Base-by-base conservation (phyloP, 331 rosid species). In the Erythrophleum ivorense region DNA sequence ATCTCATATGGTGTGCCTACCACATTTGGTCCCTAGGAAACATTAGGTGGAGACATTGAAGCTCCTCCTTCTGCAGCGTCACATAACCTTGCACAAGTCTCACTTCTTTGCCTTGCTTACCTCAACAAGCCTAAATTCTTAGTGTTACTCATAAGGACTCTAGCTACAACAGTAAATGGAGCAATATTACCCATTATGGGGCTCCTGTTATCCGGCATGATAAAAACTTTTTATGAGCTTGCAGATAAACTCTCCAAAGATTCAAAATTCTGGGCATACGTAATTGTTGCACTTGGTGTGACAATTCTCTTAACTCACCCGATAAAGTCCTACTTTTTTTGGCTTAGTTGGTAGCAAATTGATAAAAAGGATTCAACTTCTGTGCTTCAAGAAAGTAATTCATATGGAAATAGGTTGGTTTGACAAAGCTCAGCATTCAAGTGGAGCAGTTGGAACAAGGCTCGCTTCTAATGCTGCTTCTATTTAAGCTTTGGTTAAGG, bases 401-500 rank as follows among this genome's bases (percentile, higher is more conserved):
- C 87, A 86, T 79, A 92, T 92, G 98, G 97, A 94, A 86, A 86
- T 91, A 65, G 86, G 94, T 59, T 92, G 97, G 98, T 94, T 92
- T 80, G 98, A 94, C 43, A 83, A 91, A 69, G 79, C 78, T 53
- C 94, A 90, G 57, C 83, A 92, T 88, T 90, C 97, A 15, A 91
- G 94, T 74, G 97, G 97, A 46, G 78, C 91, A 57, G 89, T 94
- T 33, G 98, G 94, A 21, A 92, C 98, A 52, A 91, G 95, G 89
- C 88, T 94, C 36, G 93, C 98, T 7, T 43, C 86, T 6, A 93
- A 94, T 87, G 91, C 90, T 6, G 92, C 92, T 57, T 81, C 92
- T 0, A 65, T 94, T 62, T 73, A 94, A 78, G 81, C 90, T 19
- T 55, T 94, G 71, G 92, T 89, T 70, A 97, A 97, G 38, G 98